Evolutionary conservation across 305 asterid species (phyloP).

Genomic region (Salvia sclarea): DNA sequence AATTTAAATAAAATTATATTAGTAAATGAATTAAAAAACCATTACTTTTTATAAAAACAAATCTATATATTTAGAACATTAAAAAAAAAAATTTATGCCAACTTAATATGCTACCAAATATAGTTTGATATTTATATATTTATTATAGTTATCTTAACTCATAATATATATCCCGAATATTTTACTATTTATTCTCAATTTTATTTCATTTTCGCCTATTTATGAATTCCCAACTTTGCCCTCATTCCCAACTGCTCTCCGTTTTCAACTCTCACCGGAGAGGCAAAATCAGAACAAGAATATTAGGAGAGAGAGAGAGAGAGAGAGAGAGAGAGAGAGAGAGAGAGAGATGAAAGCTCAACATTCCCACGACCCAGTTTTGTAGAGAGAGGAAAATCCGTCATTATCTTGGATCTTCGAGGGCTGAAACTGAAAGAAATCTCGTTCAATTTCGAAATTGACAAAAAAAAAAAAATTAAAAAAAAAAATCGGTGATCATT

Average conservation of each 20-base stretch:
- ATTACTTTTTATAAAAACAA: no score
- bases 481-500: no score
- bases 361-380: slow-evolving; percentile 31
- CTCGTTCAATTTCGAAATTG: neutral
- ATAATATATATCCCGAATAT: neutral
- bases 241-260: slow-evolving; percentile 54
- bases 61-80: no score
- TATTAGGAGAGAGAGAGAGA: slow-evolving; percentile 18
- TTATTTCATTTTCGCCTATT: neutral
- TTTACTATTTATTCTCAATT: neutral
- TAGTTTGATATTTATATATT: neutral
- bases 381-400: slow-evolving; percentile 32
- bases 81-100: no score
- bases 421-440: no score
- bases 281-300: slow-evolving; percentile 29
- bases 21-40: no score
- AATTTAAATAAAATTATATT: no score
- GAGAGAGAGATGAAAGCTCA: neutral
- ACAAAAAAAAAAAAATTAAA: no score
- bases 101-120: neutral
- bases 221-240: slow-evolving; percentile 12
- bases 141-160: no score
- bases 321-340: neutral
- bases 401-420: slow-evolving; percentile 27
- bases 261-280: slow-evolving; percentile 52